Conservation (phyloP, 305 asterid genomes). For the Rubia tinctorum region DNA sequence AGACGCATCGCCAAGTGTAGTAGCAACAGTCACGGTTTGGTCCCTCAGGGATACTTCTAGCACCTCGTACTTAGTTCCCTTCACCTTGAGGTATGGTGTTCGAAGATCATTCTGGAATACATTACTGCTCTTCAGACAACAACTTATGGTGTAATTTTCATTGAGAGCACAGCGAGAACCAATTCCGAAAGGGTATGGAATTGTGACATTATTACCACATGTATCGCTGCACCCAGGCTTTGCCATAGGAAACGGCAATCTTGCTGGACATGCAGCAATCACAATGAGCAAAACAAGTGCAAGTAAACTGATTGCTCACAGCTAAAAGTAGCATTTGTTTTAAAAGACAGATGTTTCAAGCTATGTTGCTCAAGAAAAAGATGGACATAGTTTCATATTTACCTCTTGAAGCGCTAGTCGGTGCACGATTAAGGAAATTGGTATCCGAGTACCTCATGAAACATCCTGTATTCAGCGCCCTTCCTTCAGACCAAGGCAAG, state of each 20-base stretch:
- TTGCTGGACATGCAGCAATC: too few species aligned
- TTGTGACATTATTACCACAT: conserved; percentile 17
- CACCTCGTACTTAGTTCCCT: conserved; percentile 4
- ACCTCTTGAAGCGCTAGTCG: conserved; percentile 28
- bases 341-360: too few species aligned
- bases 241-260: not conserved
- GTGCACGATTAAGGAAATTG: conserved; percentile 25
- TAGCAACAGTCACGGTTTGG: conserved; percentile 11
- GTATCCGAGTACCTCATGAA: conserved; percentile 36
- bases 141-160: conserved; percentile 14
- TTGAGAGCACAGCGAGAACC: conserved; percentile 19
- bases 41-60: conserved; percentile 8
- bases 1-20: not conserved
- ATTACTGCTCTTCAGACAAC: not conserved
- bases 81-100: not conserved
- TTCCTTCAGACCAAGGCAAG: conserved; percentile 35
- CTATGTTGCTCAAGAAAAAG: not conserved
- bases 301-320: too few species aligned
- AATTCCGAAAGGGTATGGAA: conserved; percentile 27
- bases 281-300: too few species aligned
- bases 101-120: not conserved
- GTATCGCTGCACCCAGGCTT: conserved; percentile 16
- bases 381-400: not conserved
- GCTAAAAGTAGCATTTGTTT: too few species aligned
- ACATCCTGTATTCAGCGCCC: conserved; percentile 29